Percentiles rank a stretch among this genome's conserved stretches.
Evolutionary conservation across 495 filamentous ascomycete species (phyloP).

Genomic region (Annulohypoxylon nitens): DNA sequence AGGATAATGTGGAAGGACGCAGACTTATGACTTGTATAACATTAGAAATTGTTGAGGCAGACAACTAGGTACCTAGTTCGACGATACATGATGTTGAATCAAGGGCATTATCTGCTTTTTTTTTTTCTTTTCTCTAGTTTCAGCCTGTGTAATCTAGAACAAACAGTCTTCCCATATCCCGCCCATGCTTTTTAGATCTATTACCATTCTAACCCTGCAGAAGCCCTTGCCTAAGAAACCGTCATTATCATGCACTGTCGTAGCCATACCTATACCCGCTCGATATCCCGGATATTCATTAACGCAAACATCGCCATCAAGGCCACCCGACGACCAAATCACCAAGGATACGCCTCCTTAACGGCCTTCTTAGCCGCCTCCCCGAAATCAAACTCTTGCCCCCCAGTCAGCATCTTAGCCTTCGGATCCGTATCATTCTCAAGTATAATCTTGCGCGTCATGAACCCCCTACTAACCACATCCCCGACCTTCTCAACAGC

Average conservation of each 20-base stretch:
- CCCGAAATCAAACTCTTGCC: conserved; percentile 44
- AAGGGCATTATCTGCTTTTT: too few species aligned
- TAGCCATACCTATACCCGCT: background rate
- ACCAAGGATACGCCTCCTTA: conserved; percentile 31
- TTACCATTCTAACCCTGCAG: background rate
- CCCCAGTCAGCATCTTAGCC: conserved; percentile 37
- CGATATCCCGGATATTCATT: background rate
- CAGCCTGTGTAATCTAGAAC: too few species aligned
- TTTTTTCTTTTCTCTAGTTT: too few species aligned
- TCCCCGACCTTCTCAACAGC: conserved; percentile 33
- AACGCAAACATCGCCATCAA: background rate
- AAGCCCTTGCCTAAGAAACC: background rate
- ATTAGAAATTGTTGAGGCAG: too few species aligned
- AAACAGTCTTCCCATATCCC: too few species aligned
- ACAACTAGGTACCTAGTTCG: too few species aligned
- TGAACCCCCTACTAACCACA: conserved; percentile 29
- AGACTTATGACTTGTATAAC: too few species aligned
- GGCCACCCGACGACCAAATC: background rate
- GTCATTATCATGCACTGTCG: background rate
- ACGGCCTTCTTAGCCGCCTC: conserved; percentile 37
- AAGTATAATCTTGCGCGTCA: conserved; percentile 43
- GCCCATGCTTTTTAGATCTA: too few species aligned
- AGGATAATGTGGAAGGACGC: too few species aligned
- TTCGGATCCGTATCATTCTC: conserved; percentile 46
- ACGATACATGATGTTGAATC: too few species aligned